Evolutionary conservation across 345 rosid genomes (phyloP).

Genomic region (Isatis tinctoria): DNA sequence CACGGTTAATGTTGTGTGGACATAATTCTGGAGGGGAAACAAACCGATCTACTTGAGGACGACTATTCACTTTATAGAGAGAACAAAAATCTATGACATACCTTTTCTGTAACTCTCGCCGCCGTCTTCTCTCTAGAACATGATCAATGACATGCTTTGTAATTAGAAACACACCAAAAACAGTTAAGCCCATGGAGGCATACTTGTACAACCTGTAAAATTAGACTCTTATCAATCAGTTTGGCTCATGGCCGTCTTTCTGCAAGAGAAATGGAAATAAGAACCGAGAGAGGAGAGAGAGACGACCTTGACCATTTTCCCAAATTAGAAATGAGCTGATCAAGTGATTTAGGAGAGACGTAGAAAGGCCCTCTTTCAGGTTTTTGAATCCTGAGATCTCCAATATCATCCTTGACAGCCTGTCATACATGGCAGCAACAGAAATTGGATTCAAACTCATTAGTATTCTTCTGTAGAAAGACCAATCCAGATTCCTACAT

Average conservation of each 20-base stretch:
- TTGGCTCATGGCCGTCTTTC: slow-evolving; percentile 21
- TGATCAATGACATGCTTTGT: slow-evolving; percentile 57
- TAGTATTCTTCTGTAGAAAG: not conserved
- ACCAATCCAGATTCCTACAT: slow-evolving; percentile 15
- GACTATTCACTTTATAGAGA: not conserved
- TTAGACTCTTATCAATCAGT: slow-evolving; percentile 17
- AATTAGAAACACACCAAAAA: slow-evolving; percentile 70
- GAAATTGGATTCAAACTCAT: not conserved
- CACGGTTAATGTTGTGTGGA: slow-evolving; percentile 9
- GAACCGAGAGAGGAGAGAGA: slow-evolving; percentile 9
- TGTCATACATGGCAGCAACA: slow-evolving; percentile 32
- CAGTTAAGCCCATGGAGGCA: slow-evolving; percentile 78
- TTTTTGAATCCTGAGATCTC: slow-evolving; percentile 71
- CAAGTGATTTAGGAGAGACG: slow-evolving; percentile 75
- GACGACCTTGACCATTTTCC: slow-evolving; percentile 94
- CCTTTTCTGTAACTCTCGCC: slow-evolving; percentile 65
- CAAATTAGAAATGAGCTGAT: slow-evolving; percentile 80
- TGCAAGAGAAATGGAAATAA: not conserved
- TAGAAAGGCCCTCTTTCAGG: slow-evolving; percentile 78
- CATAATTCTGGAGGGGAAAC: not conserved
- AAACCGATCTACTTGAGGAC: not conserved
- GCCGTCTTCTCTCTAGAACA: slow-evolving; percentile 64
- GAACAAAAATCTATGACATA: slow-evolving; percentile 54
- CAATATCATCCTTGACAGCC: slow-evolving; percentile 96
- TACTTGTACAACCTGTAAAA: slow-evolving; percentile 74